Percentiles rank a stretch among this genome's conserved stretches.
These are phyloP conservation scores for Amphichorda felina DNA, from an alignment of 2,329 filamentous ascomycete species.

Conservation along the genomic window DNA sequence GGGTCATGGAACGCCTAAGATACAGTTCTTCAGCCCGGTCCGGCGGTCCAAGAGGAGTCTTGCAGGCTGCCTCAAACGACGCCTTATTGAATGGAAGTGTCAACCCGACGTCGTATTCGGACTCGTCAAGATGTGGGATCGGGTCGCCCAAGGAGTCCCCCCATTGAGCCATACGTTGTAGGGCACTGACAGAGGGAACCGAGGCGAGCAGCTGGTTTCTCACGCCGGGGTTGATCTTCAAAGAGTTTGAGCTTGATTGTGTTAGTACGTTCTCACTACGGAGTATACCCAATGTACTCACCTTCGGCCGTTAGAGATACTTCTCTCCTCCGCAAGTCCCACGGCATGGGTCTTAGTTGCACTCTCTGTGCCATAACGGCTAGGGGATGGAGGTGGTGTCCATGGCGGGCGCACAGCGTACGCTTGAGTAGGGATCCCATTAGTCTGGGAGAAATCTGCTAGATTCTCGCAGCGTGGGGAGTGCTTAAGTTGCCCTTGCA, in stretches of 20 bases:
- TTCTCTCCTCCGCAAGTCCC: constrained; percentile 3
- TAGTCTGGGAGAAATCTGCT: constrained; percentile 4
- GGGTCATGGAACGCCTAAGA: neutral
- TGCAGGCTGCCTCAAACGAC: neutral
- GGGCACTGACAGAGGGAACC: constrained; percentile 2
- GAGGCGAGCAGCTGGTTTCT: constrained; percentile 2
- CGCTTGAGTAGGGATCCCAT: neutral
- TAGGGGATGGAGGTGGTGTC: constrained; percentile 9
- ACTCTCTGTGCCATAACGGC: neutral
- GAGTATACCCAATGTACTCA: neutral
- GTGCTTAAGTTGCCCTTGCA: constrained; percentile 9
- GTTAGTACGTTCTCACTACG: neutral
- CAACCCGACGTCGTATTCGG: constrained; percentile 2
- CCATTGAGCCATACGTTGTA: constrained; percentile 2
- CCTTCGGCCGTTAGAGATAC: constrained; percentile 5
- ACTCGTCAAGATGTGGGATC: constrained; percentile 1
- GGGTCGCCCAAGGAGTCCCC: no score
- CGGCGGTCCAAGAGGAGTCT: neutral
- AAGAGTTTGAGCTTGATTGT: constrained; percentile 1
- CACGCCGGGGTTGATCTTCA: constrained; percentile 2
- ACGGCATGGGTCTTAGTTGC: neutral
- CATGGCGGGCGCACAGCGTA: constrained; percentile 3
- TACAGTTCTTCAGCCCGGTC: neutral
- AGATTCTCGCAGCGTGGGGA: constrained; percentile 13
- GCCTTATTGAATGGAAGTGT: constrained; percentile 1